Evolutionary conservation across 176 grass and related monocot species (phyloP).

Genomic region (Oryza australiensis): DNA sequence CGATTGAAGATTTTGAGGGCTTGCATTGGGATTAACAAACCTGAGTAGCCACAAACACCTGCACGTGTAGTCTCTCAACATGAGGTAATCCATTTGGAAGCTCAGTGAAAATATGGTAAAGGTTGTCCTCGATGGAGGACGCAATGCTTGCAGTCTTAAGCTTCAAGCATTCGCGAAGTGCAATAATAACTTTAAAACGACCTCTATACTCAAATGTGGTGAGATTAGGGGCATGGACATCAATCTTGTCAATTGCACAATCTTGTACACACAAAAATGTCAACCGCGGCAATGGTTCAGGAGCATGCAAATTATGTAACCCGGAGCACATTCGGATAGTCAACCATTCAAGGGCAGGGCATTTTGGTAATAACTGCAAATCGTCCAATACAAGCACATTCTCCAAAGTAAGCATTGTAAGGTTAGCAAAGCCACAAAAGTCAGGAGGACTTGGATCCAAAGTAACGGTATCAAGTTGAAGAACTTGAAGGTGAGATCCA

Average conservation of each 20-base stretch:
- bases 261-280: conserved; percentile 21
- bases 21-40: neutral
- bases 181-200: neutral
- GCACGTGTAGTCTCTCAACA: neutral
- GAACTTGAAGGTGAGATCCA: neutral
- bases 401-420: conserved; percentile 20
- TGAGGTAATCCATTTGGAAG: neutral
- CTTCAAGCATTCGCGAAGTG: conserved; percentile 26
- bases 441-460: conserved; percentile 1
- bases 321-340: conserved; percentile 5
- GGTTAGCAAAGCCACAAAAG: conserved; percentile 24
- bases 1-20: neutral
- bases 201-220: conserved; percentile 17
- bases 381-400: neutral
- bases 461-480: conserved; percentile 9
- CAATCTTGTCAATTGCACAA: conserved; percentile 2
- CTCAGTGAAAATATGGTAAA: neutral
- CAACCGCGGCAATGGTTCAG: conserved; percentile 12
- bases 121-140: neutral
- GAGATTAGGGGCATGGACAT: conserved; percentile 20
- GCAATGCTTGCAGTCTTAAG: conserved; percentile 11
- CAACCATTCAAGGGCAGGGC: conserved; percentile 1
- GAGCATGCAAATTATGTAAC: conserved; percentile 7
- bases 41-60: neutral
- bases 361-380: conserved; percentile 18